Base-by-base conservation (phyloP, 768 basidiomycete species). In the Xerocomellus chrysenteron region DNA sequence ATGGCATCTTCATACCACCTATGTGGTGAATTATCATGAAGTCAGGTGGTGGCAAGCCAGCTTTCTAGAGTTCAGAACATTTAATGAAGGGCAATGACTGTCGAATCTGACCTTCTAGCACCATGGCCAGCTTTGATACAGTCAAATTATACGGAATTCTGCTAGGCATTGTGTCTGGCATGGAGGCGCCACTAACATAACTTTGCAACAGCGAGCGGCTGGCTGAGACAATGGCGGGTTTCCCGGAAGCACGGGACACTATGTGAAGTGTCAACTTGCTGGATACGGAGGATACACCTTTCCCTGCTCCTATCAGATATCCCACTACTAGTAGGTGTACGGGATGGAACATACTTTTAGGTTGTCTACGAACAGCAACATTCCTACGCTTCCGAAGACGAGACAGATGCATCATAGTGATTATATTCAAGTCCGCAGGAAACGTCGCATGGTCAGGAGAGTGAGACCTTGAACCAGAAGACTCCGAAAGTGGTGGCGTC, bases 401-500 rank as follows among this genome's bases (percentile, higher is more conserved):
- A 46, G 62, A 56, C 46, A 61, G 13, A 45, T 55, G 53, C 48
- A 44, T 46, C 47, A 68, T 56, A 3, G 70, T 67, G 10, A 68
- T 56, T 30, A 59, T 49, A 24, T 61, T 50, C 43, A 67, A 44
- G 49, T 58, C 61, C 17, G 47, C 47, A 21, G 60, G 52, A 11
- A 44, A 36, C 5, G n/a, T 40, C 21, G 42, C 50, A 32, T n/a
- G 54, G 41, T 74, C 77, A 11, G 87, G 86, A 3, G 86, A 86
- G 26, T 84, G 73, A 30, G 85, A 77, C 54, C 84, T 77, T 12
- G 88, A 88, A 26, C 80, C 82, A 26, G 87, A 83, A 63, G 79
- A 80, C 67, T 90, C 89, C 9, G 90, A 92, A 17, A 80, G 74
- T 4, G 90, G 90, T n/a, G 90, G 90, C 0, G 90, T 92, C 43